Base-by-base conservation (phyloP, 768 basidiomycete species). In the Steccherinum ochraceum region DNA sequence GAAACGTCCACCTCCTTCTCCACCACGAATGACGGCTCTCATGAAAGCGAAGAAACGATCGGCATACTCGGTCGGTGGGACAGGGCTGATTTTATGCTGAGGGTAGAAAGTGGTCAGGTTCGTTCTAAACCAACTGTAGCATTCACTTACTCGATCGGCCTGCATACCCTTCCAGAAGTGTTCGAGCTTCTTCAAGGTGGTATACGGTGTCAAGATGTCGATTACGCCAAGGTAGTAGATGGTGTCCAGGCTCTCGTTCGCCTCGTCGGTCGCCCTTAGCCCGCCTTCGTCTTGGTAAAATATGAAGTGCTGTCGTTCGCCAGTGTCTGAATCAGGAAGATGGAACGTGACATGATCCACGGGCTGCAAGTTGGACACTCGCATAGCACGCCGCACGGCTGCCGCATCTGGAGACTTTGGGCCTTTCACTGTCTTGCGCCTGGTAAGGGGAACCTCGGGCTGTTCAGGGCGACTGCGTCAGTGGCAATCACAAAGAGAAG, bases 251-350 rank as follows among this genome's bases (percentile, higher is more conserved):
- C 74, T 67, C 18, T 78, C 74, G 65, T 98, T 95, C 7, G 67
- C 68, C 60, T 97, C 94, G 65, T 94, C 83, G 16, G 95, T 96
- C 27, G 93, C 91, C 25, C 87, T 78, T 41, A 95, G 63, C 0
- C 96, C 96, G 12, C 93, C 93, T 59, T 98, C 96, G 62, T 99
- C 94, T 60, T 94, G 91, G 63, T 96, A 97, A 68, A 99, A 99
- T 23, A 97, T 67, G 64, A 95, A 92, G 52, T 89, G 80, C 21
- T 78, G 74, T 13, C 80, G 70, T 51, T 87, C 81, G 27, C 59
- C 62, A 20, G 77, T 75, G 61, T 87, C 78, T 61, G 78, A 69
- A 60, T 86, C 85, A 0, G 81, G 85, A 24, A 84, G 72, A 50
- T 77, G 71, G 26, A 81, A 68, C 0, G 74, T 68, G 5, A 64